These are phyloP conservation scores for Saccharum hybrid DNA, from an alignment of 202 grass and related monocot genomes.

Conservation along the genomic window DNA sequence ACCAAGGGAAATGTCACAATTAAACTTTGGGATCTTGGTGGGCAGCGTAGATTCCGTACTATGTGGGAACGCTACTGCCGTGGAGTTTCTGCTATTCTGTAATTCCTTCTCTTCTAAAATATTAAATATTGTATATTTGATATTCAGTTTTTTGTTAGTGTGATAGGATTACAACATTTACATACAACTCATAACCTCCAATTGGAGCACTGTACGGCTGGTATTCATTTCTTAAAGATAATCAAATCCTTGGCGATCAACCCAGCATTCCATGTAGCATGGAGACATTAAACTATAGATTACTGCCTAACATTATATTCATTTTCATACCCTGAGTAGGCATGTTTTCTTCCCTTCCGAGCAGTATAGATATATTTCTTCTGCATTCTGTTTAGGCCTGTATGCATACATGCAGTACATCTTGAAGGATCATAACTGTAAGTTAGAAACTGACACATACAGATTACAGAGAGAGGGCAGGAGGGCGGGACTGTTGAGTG, in stretches of 20 bases:
- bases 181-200: neutral
- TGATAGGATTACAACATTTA: neutral
- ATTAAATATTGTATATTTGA: constrained; percentile 2
- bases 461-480: neutral
- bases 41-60: constrained; percentile 91
- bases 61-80: constrained; percentile 99
- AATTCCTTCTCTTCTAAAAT: constrained; percentile 43
- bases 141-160: constrained; percentile 20
- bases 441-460: neutral
- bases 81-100: constrained; percentile 98
- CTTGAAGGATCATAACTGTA: neutral
- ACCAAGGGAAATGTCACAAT: constrained; percentile 99
- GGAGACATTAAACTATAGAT: neutral
- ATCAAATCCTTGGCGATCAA: neutral
- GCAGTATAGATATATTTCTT: neutral
- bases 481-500: neutral
- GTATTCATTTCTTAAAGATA: constrained; percentile 6
- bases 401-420: neutral
- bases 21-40: constrained; percentile 99
- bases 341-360: constrained; percentile 13
- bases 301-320: neutral
- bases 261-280: constrained; percentile 5
- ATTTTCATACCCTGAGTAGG: constrained; percentile 12
- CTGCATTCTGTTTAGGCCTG: neutral
- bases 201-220: no score